phyloP scores from a whole-genome alignment of 371 early-diverging fungal species.

The Rhizopus arrhizus region DNA sequence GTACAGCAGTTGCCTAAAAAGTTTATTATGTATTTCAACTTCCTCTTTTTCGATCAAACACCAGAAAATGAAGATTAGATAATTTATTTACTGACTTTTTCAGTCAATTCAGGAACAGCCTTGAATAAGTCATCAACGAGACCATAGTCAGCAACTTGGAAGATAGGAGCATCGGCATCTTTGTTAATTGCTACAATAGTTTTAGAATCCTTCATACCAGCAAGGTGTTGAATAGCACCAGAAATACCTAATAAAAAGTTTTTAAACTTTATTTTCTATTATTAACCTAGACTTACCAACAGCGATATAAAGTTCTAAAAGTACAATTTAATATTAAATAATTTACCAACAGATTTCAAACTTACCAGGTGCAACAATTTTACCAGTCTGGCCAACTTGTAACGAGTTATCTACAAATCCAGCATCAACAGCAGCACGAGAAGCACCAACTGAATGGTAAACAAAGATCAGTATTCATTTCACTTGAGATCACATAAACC shows the following conservation, averaged over 20 bases:
- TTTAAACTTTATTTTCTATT: constrained; percentile 15
- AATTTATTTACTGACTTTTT: constrained; percentile 61
- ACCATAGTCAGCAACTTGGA: constrained; percentile 97
- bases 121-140: constrained; percentile 95
- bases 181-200: constrained; percentile 98
- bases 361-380: constrained; percentile 92
- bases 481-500: constrained; percentile 28
- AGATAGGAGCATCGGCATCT: constrained; percentile 97
- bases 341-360: background rate
- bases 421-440: constrained; percentile 98
- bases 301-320: constrained; percentile 86
- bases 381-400: constrained; percentile 98
- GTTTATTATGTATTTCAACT: no score
- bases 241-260: constrained; percentile 71
- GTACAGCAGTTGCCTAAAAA: no score
- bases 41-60: no score
- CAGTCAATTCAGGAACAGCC: constrained; percentile 90
- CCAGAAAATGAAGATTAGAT: no score
- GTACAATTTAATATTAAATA: background rate
- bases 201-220: constrained; percentile 99
- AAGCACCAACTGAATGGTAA: constrained; percentile 82
- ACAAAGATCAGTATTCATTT: constrained; percentile 3
- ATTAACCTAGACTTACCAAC: constrained; percentile 59
- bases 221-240: constrained; percentile 97
- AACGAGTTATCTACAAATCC: constrained; percentile 95